Evolutionary conservation across 2,329 filamentous ascomycete species (phyloP).

Genomic region (Talaromyces atroroseus): DNA sequence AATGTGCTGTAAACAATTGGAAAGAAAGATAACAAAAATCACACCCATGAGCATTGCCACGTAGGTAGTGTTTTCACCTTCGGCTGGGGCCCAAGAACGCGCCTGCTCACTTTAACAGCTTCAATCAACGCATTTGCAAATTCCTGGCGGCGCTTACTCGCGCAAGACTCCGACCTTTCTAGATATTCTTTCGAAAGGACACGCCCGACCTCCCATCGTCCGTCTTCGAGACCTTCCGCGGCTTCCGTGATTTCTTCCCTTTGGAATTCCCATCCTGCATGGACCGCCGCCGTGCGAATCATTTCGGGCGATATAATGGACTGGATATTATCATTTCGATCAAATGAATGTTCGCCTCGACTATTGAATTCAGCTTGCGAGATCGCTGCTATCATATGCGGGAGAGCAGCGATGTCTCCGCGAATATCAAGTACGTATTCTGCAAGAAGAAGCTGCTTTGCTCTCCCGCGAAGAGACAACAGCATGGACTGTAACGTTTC

Average conservation of each 20-base stretch:
- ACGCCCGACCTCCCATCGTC: background rate
- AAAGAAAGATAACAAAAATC: too few relatives aligned
- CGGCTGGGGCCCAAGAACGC: too few relatives aligned
- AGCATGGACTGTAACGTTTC: background rate
- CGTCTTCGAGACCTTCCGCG: background rate
- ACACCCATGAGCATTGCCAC: too few relatives aligned
- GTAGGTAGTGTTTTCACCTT: too few relatives aligned
- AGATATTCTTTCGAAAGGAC: conserved; percentile 1
- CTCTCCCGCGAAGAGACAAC: background rate
- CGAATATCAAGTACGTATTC: background rate
- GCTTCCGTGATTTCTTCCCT: background rate
- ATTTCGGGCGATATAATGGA: background rate
- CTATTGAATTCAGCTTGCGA: background rate
- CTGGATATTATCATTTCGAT: conserved; percentile 1
- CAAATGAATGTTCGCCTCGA: background rate
- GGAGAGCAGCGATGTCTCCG: background rate
- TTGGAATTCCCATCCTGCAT: conserved; percentile 1
- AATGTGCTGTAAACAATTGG: too few relatives aligned
- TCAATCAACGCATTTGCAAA: too few relatives aligned
- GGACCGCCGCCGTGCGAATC: background rate
- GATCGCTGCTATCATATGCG: conserved; percentile 2
- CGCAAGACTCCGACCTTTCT: too few relatives aligned
- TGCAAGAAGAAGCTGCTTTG: conserved; percentile 1
- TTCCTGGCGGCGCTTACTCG: too few relatives aligned
- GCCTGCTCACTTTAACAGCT: too few relatives aligned